A percentile compares a stretch with the other conserved stretches of the same genome.
Evolutionary conservation across 495 filamentous ascomycete genomes (phyloP).

Genomic region (Xylaria venustula): DNA sequence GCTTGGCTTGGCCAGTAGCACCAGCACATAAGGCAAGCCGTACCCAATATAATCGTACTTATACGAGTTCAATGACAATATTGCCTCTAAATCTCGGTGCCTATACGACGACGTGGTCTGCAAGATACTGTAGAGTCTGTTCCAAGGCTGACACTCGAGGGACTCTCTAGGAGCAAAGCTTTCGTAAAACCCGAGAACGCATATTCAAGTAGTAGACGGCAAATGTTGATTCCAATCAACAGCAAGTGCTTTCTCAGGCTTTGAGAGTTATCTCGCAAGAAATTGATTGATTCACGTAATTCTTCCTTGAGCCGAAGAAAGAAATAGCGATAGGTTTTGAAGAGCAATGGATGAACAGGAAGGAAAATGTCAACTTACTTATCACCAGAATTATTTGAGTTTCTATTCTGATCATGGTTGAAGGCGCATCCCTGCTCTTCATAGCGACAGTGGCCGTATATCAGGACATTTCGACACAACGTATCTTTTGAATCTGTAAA

Average conservation of each 20-base stretch:
- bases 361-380: conserved; percentile 48
- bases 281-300: not conserved
- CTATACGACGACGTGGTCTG: not conserved
- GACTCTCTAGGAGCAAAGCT: not conserved
- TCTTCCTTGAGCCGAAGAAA: not conserved
- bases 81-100: not conserved
- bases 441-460: conserved; percentile 91
- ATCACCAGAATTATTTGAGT: conserved; percentile 47
- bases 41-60: not conserved
- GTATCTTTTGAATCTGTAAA: conserved; percentile 68
- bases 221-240: not conserved
- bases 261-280: not conserved
- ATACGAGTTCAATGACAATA: not conserved
- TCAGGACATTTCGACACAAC: conserved; percentile 87
- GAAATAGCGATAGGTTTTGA: not conserved
- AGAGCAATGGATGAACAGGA: not conserved
- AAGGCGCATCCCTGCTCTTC: conserved; percentile 90
- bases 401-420: conserved; percentile 77
- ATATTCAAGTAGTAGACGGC: not conserved
- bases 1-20: not conserved
- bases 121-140: not conserved
- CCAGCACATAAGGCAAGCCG: not conserved
- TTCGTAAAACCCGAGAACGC: not conserved
- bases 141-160: too few species aligned
- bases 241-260: not conserved